Evolutionary conservation across 2,329 filamentous ascomycete genomes (phyloP), one percentile per base, ranked within the genome.

Genomic region (Xylariaceae sp.): DNA sequence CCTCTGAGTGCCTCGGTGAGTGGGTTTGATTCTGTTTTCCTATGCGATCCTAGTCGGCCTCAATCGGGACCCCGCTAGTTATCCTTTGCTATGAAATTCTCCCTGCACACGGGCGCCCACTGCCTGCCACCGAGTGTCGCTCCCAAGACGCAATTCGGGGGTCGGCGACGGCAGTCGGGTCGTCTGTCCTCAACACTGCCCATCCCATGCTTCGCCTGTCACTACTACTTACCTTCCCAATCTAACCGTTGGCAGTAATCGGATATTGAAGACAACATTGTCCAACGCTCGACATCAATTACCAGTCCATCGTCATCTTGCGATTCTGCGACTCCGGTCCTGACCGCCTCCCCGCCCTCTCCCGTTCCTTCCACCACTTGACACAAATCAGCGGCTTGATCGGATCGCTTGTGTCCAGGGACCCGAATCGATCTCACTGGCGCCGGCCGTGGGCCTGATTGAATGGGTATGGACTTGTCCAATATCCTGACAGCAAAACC

Each of bases 31-130:
- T 48, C 56, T 49, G 33, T 42, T 42, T 43, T 43, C 48, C 38
- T 47, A 60, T 57, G 65, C 64, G 65, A 68, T 65, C 62, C 21
- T 50, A 51, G 41, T 29, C 27, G 38, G 37, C 45, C 36, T 31
- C 34, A 47, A 45, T 53, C 48, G 35, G 43, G 34, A 28, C 49
- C 43, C 47, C 44, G 46, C 36, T 42, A 44, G 38, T 41, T 38
- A 24, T 33, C 28, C 40, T 24, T 41, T 36, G 36, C 44, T 38
- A 24, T 41, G 46, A 30, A 40, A 49, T 39, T 21, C 34, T 28
- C 40, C 34, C 50, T 36, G 36, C 37, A 35, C 41, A 18, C 38
- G 30, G 47, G 32, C 38, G 32, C 36, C 34, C 38, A 38, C 36
- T 33, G 36, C 33, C 26, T 31, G 31, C 34, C 33, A 19, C 14